Evolutionary conservation across 2,329 filamentous ascomycete genomes (phyloP).

Genomic region (Colletotrichum tamarilloi): DNA sequence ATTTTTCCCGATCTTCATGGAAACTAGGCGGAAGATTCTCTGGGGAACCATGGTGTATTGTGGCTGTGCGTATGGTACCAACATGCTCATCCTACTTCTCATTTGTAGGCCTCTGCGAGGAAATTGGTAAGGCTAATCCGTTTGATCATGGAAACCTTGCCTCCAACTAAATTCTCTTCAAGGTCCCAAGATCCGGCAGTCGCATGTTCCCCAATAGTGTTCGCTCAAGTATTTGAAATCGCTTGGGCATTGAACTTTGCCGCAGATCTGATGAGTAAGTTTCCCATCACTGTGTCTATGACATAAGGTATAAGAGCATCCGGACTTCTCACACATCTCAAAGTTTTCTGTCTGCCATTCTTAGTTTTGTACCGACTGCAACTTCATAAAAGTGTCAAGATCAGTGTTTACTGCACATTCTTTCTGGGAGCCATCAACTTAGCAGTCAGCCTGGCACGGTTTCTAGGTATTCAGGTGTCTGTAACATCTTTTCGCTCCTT

Average conservation of each 20-base stretch:
- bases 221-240: not conserved
- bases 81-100: not conserved
- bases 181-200: not conserved
- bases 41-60: not conserved
- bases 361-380: not conserved
- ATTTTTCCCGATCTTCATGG: not conserved
- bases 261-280: not conserved
- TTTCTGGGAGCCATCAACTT: not conserved
- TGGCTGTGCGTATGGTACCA: not conserved
- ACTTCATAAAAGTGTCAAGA: not conserved
- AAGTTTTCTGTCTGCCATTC: slow-evolving; percentile 10
- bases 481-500: not conserved
- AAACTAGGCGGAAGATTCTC: not conserved
- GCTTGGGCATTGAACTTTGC: slow-evolving; percentile 5
- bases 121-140: not conserved
- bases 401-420: not conserved
- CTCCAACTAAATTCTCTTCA: not conserved
- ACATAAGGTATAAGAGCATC: not conserved
- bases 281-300: too few relatives aligned
- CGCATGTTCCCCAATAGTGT: not conserved
- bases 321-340: not conserved
- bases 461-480: not conserved
- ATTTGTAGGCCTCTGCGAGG: not conserved
- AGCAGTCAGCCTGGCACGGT: not conserved
- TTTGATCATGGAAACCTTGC: not conserved